phyloP scores from a whole-genome alignment of 345 rosid genomes.

The Zanthoxylum bungeanum region DNA sequence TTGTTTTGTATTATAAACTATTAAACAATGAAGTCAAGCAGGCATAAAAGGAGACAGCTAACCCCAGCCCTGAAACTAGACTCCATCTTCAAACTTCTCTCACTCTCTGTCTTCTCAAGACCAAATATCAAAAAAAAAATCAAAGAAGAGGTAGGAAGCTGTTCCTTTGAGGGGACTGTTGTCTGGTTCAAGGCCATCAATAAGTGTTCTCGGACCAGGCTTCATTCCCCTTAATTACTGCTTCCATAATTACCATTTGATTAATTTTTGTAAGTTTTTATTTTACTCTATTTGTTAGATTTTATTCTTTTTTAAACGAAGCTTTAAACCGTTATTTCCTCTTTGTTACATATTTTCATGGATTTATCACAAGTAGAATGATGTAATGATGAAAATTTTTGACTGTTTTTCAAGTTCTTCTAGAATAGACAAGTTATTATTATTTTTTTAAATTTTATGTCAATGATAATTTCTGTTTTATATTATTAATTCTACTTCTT shows the following conservation, averaged over 20 bases:
- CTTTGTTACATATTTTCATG: too few relatives aligned
- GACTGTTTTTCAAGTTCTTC: too few relatives aligned
- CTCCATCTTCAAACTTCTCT: conserved; percentile 1
- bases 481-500: neutral
- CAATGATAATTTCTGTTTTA: too few relatives aligned
- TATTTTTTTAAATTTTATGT: too few relatives aligned
- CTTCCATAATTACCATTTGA: conserved; percentile 21
- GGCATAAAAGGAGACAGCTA: neutral
- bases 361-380: too few relatives aligned
- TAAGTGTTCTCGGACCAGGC: conserved; percentile 75
- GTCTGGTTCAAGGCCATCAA: conserved; percentile 49
- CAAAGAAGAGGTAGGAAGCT: conserved; percentile 28
- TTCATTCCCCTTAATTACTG: conserved; percentile 77
- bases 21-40: neutral
- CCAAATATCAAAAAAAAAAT: too few relatives aligned
- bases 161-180: conserved; percentile 57
- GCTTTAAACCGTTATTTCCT: too few relatives aligned
- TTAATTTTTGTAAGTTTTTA: too few relatives aligned
- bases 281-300: neutral
- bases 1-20: too few relatives aligned
- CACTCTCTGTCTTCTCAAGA: conserved; percentile 12
- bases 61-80: conserved; percentile 7
- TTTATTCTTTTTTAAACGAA: neutral
- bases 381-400: too few relatives aligned
- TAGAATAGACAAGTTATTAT: too few relatives aligned